Conservation (phyloP, 2,329 filamentous ascomycete genomes). For the Calonectria pteridis region DNA sequence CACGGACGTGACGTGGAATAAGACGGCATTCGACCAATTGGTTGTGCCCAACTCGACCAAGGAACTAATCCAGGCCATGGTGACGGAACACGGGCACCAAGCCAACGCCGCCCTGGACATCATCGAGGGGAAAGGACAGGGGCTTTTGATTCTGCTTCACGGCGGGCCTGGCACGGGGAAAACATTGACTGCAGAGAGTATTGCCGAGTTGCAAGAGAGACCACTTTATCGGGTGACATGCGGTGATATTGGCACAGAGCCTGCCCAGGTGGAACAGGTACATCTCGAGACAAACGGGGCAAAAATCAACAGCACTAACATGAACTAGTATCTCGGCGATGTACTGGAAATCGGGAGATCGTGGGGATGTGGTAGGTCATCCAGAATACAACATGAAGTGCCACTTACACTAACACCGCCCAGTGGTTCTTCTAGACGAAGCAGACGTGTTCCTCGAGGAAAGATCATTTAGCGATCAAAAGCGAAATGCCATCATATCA, state of each 20-base stretch:
- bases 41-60: constrained; percentile 22
- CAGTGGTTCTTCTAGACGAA: constrained; percentile 20
- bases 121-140: constrained; percentile 19
- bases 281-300: background rate
- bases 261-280: constrained; percentile 29
- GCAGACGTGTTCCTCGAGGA: constrained; percentile 29
- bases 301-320: background rate
- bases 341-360: constrained; percentile 29
- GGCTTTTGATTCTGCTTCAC: constrained; percentile 19
- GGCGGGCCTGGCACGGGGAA: constrained; percentile 20
- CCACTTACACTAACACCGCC: background rate
- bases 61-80: constrained; percentile 22
- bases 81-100: constrained; percentile 22
- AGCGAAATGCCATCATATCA: constrained; percentile 26
- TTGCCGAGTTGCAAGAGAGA: constrained; percentile 32
- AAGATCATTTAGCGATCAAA: constrained; percentile 16
- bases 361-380: constrained; percentile 29
- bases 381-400: no score
- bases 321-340: constrained; percentile 26
- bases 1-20: constrained; percentile 30
- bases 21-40: constrained; percentile 24
- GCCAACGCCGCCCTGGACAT: constrained; percentile 13
- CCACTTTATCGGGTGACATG: constrained; percentile 34
- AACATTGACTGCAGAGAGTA: constrained; percentile 34
- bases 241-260: constrained; percentile 36